Evolutionary conservation across 495 filamentous ascomycete genomes (phyloP).

Genomic region (Neurospora intermedia): DNA sequence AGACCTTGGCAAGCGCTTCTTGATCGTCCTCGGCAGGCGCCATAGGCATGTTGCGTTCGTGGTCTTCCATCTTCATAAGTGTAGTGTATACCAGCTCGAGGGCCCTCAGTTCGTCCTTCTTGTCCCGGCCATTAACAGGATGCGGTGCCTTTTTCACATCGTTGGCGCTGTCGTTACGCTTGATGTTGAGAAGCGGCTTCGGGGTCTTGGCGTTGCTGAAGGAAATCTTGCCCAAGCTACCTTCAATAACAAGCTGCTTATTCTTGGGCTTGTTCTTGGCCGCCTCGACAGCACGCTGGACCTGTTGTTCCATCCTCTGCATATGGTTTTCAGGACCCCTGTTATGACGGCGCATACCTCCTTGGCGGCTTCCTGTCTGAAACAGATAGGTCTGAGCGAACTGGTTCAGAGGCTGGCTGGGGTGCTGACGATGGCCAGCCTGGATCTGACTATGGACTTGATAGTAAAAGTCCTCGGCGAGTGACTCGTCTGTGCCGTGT

Average conservation of each 20-base stretch:
- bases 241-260: constrained; percentile 95
- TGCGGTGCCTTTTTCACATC: constrained; percentile 39
- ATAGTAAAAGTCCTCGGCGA: constrained; percentile 95
- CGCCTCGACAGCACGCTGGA: constrained; percentile 91
- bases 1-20: constrained; percentile 52
- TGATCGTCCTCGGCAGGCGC: constrained; percentile 50
- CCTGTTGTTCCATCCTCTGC: constrained; percentile 98
- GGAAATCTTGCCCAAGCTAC: constrained; percentile 95
- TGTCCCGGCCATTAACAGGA: constrained; percentile 48
- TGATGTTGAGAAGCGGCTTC: constrained; percentile 88
- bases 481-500: constrained; percentile 62
- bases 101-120: constrained; percentile 70
- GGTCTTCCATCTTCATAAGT: constrained; percentile 87
- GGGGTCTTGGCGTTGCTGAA: constrained; percentile 98
- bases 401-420: constrained; percentile 82
- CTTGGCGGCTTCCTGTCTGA: constrained; percentile 73
- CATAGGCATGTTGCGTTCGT: constrained; percentile 79
- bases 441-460: constrained; percentile 93
- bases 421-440: constrained; percentile 73
- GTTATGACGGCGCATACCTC: constrained; percentile 57
- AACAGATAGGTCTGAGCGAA: constrained; percentile 98
- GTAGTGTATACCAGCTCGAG: constrained; percentile 80
- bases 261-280: constrained; percentile 96
- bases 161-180: constrained; percentile 63
- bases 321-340: constrained; percentile 88